Evolutionary conservation across 768 basidiomycete species (phyloP).

Genomic region (Podaxis mareebaensis): DNA sequence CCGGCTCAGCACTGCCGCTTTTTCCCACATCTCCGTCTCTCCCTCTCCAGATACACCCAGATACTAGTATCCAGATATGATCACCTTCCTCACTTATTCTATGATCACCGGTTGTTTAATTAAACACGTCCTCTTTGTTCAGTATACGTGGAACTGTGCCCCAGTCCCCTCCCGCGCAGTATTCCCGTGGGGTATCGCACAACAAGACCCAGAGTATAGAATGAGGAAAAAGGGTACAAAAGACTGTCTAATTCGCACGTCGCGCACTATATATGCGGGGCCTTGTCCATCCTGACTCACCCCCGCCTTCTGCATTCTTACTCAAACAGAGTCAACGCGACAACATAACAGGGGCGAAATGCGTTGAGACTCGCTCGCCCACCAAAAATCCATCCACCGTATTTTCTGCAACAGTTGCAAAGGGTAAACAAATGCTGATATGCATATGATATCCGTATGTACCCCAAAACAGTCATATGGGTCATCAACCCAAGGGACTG

Average conservation of each 20-base stretch:
- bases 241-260: background rate
- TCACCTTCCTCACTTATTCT: too few relatives aligned
- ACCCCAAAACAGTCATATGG: background rate
- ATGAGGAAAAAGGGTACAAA: background rate
- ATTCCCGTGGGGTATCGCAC: background rate
- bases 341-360: background rate
- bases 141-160: background rate
- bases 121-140: too few relatives aligned
- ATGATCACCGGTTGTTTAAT: too few relatives aligned
- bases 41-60: background rate
- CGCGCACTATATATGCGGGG: background rate
- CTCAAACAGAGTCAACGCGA: background rate
- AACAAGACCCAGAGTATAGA: background rate
- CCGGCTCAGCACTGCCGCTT: constrained; percentile 23
- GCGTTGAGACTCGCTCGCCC: too few relatives aligned
- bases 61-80: too few relatives aligned
- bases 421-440: background rate
- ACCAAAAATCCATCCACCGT: background rate
- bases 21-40: constrained; percentile 14
- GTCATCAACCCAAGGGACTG: background rate
- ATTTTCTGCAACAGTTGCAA: background rate
- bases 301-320: background rate
- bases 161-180: background rate
- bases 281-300: background rate
- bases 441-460: background rate